These are phyloP conservation scores for Blastobotrys terrestris DNA, from an alignment of 805 yeast genomes.

Conservation along the genomic window DNA sequence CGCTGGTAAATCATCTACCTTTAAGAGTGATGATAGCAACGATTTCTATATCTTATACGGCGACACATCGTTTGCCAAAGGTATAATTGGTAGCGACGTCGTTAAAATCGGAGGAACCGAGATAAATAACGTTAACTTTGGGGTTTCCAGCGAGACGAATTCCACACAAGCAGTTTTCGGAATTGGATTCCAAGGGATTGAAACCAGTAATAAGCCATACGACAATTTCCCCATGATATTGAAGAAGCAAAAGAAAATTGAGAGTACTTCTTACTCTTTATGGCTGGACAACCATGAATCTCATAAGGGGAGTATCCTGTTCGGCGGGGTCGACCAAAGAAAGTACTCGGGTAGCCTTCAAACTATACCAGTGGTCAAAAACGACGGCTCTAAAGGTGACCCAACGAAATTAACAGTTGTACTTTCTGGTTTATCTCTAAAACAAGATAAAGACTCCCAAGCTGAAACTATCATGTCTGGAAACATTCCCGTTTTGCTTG, in stretches of 20 bases:
- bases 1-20: constrained; percentile 24
- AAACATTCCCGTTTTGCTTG: constrained; percentile 16
- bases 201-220: constrained; percentile 35
- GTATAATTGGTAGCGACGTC: constrained; percentile 57
- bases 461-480: constrained; percentile 5
- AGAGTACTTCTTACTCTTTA: constrained; percentile 48
- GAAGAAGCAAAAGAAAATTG: constrained; percentile 40
- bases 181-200: constrained; percentile 30
- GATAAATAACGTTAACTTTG: constrained; percentile 55
- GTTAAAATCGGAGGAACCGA: constrained; percentile 45
- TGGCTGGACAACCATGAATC: constrained; percentile 40
- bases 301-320: constrained; percentile 27
- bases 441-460: neutral
- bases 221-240: constrained; percentile 59
- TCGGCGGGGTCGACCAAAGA: constrained; percentile 46
- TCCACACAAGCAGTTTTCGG: constrained; percentile 51
- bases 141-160: constrained; percentile 61
- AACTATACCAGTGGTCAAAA: constrained; percentile 37
- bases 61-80: constrained; percentile 31
- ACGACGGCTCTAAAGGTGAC: neutral
- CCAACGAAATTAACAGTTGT: neutral
- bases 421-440: neutral
- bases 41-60: constrained; percentile 15
- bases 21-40: constrained; percentile 10
- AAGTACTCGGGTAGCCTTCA: constrained; percentile 37